Percentiles rank a stretch among this genome's conserved stretches.
Conservation (phyloP, 495 filamentous ascomycete species). For the Ascodesmis nigricans region DNA sequence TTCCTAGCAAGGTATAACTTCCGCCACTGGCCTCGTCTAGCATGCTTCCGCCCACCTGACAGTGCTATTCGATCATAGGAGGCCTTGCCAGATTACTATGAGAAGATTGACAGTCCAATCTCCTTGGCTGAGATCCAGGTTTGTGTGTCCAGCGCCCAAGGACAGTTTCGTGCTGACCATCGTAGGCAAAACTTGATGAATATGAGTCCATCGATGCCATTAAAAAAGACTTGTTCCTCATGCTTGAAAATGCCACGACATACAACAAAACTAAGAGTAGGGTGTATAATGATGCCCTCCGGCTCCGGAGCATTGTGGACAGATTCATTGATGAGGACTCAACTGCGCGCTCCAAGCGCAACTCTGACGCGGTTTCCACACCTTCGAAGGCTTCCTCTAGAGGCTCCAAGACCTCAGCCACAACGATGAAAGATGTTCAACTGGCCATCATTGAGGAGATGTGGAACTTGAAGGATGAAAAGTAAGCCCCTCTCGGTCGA, state of each 20-base stretch:
- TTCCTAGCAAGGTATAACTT: constrained; percentile 17
- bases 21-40: background rate
- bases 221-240: constrained; percentile 16
- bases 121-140: constrained; percentile 35
- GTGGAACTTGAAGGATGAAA: constrained; percentile 16
- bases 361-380: background rate
- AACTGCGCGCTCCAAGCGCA: background rate
- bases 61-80: constrained; percentile 16
- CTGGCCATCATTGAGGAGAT: constrained; percentile 16
- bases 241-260: constrained; percentile 20
- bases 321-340: constrained; percentile 16
- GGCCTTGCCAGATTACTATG: constrained; percentile 33
- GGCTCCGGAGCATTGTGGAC: constrained; percentile 17
- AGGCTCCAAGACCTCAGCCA: constrained; percentile 5
- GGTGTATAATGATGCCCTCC: constrained; percentile 19
- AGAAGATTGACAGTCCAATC: constrained; percentile 31
- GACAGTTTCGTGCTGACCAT: constrained; percentile 7
- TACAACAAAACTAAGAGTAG: constrained; percentile 22
- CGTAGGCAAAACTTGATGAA: constrained; percentile 16
- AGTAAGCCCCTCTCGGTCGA: constrained; percentile 14
- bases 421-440: constrained; percentile 12
- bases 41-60: too few species aligned
- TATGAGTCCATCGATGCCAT: constrained; percentile 16
- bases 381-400: constrained; percentile 6
- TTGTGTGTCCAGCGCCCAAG: background rate